phyloP scores from a whole-genome alignment of 352 stramenopile genomes.

The Bremia lactucae region DNA sequence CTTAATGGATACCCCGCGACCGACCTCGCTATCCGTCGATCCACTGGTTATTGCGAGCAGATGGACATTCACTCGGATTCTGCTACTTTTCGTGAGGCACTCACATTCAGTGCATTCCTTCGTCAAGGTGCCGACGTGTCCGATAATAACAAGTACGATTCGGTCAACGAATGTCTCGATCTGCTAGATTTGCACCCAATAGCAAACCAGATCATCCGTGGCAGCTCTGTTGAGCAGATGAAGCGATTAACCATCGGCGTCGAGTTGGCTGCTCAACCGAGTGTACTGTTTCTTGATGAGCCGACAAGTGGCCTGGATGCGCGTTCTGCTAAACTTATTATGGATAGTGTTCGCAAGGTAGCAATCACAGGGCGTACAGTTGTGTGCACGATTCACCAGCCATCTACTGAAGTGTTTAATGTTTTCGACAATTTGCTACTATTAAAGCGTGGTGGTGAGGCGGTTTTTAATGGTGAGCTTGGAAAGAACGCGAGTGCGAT shows the following conservation, averaged over 20 bases:
- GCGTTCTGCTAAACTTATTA: slow-evolving; percentile 17
- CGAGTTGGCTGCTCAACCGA: slow-evolving; percentile 65
- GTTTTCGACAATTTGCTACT: too few species aligned
- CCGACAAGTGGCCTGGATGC: slow-evolving; percentile 9
- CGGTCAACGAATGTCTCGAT: slow-evolving; percentile 20
- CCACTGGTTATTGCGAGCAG: slow-evolving; percentile 49
- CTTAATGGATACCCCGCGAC: slow-evolving; percentile 29
- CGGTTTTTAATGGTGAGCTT: too few species aligned
- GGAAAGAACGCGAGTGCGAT: too few species aligned
- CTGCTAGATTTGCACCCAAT: slow-evolving; percentile 20
- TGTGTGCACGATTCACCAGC: slow-evolving; percentile 88
- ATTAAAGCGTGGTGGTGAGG: too few species aligned
- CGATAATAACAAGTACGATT: slow-evolving; percentile 17
- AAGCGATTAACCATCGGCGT: slow-evolving; percentile 35
- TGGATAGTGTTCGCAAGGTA: slow-evolving; percentile 74
- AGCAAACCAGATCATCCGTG: slow-evolving; percentile 10
- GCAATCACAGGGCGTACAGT: slow-evolving; percentile 53
- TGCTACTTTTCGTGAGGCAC: slow-evolving; percentile 78
- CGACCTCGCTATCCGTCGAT: slow-evolving; percentile 27
- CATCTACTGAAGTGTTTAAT: too few species aligned
- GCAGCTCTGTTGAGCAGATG: slow-evolving; percentile 24
- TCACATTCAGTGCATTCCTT: slow-evolving; percentile 81
- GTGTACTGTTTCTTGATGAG: slow-evolving; percentile 71
- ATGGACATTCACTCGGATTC: slow-evolving; percentile 86
- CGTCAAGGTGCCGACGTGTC: slow-evolving; percentile 21